Base-by-base conservation (phyloP, 176 grass and related monocot species). In the Juncus inflexus region DNA sequence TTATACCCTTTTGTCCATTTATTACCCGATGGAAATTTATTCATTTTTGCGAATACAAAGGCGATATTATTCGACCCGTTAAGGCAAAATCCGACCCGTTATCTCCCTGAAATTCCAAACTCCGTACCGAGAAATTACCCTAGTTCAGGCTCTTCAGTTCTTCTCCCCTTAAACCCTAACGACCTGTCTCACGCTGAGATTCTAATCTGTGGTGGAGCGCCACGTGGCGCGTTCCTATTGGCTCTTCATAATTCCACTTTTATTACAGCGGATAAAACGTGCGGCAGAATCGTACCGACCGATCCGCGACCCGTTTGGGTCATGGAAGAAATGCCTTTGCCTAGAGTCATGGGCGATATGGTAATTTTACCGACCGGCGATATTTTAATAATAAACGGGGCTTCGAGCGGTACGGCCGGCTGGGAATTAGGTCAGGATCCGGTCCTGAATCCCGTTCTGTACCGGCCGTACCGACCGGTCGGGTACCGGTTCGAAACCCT, bases 1-100 rank as follows among this genome's bases (percentile, higher is more conserved):
- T 81, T 96, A 5, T 91, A 96, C 70, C 92, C 87, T 10, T 96
- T 96, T 83, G 81, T 91, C 6, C 92, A 91, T 83, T 88, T 91
- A 15, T 84, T 91, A 38, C 92, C 84, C 0, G 92, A 96, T 55
- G 92, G 82, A 16, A 67, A 73, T 4, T 70, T 96, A 36, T 96
- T 96, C 79, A 60, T 78, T 62, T 91, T 91, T 54, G 87, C 92
- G 79, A 96, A 96, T 50, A 83, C 84, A 66, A 76, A 74, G 13
- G 73, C 87, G 37, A 58, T 83, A 52, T 28, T 91, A 51, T 83
- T 91, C 53, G 77, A 96, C 63, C 82, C 79, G 0, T 67, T 67
- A 58, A 58, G 65, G 57, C 69, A 80, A 10, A 65, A 42, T 3
- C 64, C 74, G 0, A 50, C 85, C 63, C 84, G 84, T 4, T 75